These are phyloP conservation scores for Micromonas pusilla DNA, from an alignment of 139 green algal species.

Conservation along the genomic window DNA sequence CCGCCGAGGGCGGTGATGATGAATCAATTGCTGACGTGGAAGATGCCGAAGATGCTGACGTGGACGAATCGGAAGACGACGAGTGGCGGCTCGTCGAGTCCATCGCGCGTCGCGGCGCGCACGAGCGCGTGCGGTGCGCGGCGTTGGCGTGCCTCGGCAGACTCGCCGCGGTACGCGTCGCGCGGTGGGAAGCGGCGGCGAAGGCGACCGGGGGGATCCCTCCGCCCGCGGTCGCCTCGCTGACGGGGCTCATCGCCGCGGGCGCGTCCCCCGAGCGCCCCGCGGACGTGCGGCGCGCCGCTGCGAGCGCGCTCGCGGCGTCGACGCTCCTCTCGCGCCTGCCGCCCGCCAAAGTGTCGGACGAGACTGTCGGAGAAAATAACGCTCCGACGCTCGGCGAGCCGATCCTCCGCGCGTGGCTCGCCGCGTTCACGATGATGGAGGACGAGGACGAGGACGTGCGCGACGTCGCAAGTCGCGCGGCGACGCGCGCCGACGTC, in stretches of 20 bases:
- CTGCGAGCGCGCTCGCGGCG: background rate
- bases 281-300: background rate
- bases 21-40: too few species aligned
- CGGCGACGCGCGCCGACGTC: background rate
- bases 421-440: conserved; percentile 41
- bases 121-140: background rate
- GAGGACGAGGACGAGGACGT: conserved; percentile 72
- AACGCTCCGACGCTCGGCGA: conserved; percentile 17
- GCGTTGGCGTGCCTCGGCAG: background rate
- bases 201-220: background rate
- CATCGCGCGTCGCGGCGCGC: background rate
- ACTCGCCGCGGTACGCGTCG: background rate
- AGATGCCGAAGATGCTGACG: background rate
- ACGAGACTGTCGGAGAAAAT: background rate
- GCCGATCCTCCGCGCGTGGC: conserved; percentile 38
- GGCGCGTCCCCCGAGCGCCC: background rate
- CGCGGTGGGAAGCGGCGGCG: background rate
- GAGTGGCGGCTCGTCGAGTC: background rate
- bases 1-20: too few species aligned
- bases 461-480: background rate
- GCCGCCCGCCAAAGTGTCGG: background rate
- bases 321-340: background rate
- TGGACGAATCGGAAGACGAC: background rate
- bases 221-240: background rate
- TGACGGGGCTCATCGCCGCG: background rate